Base-by-base conservation (phyloP, 768 basidiomycete species). In the Suillus subaureus region DNA sequence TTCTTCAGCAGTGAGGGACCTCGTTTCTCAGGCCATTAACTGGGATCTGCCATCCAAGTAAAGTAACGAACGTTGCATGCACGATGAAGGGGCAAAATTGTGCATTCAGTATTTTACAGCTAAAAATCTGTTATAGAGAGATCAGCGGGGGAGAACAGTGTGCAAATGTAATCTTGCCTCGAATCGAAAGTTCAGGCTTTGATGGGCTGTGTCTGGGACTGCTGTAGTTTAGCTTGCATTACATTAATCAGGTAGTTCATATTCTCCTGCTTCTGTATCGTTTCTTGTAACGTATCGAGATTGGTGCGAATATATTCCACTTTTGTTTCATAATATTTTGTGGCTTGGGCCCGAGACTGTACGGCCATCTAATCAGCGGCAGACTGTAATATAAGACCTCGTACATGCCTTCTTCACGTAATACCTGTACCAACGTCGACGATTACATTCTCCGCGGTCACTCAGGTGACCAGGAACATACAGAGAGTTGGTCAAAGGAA, bases 391-490 rank as follows among this genome's bases (percentile, higher is more conserved):
- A 69, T 33, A 62, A 62, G 26, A 62, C 35, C 49, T 51, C 26
- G 31, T 26, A 63, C 81, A 52, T 56, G 94, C 97, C 85, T 99
- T 99, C 79, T 93, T 89, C 21, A 99, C 92, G 70, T 90, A 98
- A 78, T 98, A 99, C 0, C 97, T 0, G 97, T 99, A 1, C 97
- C 97, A 33, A 99, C 84, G 75, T 99, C 97, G 45, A 99, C 87
- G 67, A 99, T 89, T 56, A 99, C 96, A 70, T 94, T 86, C 54
- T 95, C 91, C 1, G 86, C 77, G n/a, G 73, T 97, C 92, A 49
- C 82, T 83, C 56, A 99, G 83, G 78, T 89, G 94, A 23, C 96
- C 97, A 2, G 97, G 96, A 31, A 99, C 92, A 73, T 98, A 99
- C 2, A 99, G 85, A 1, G 96, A 98, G 76, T 92, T 94, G 18